A percentile compares a stretch with the other conserved stretches of the same genome.
These are phyloP conservation scores for Lippia alba DNA, from an alignment of 305 asterid genomes.

Conservation along the genomic window DNA sequence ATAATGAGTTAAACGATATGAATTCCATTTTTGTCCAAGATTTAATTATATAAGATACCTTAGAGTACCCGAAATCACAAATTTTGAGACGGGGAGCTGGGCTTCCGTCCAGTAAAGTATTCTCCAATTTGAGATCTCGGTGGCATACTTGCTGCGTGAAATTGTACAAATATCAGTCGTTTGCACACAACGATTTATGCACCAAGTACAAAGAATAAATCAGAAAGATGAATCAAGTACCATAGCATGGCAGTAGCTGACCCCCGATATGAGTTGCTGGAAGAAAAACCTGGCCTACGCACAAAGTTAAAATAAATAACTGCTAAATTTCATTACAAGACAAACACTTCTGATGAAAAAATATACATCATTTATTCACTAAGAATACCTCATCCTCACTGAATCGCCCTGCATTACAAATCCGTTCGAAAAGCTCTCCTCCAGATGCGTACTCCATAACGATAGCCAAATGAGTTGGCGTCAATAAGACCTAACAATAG, in stretches of 20 bases:
- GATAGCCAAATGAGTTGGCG: slow-evolving; percentile 97
- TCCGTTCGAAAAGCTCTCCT: slow-evolving; percentile 92
- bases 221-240: slow-evolving; percentile 47
- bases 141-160: slow-evolving; percentile 93
- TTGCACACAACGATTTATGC: neutral
- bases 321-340: slow-evolving; percentile 7
- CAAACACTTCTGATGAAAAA: neutral
- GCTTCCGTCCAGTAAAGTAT: slow-evolving; percentile 93
- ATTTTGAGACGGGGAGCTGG: slow-evolving; percentile 91
- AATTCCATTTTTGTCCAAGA: neutral
- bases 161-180: slow-evolving; percentile 11
- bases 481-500: slow-evolving; percentile 71
- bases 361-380: neutral
- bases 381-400: slow-evolving; percentile 89
- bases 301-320: slow-evolving; percentile 12
- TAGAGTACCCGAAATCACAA: slow-evolving; percentile 97
- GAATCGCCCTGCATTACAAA: slow-evolving; percentile 96
- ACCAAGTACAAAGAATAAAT: neutral
- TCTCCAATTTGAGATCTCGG: slow-evolving; percentile 93
- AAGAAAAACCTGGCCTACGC: slow-evolving; percentile 91
- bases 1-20: neutral
- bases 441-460: slow-evolving; percentile 99
- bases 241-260: slow-evolving; percentile 97
- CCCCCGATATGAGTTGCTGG: slow-evolving; percentile 99
- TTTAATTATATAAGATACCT: slow-evolving; percentile 48